Conservation (phyloP, 2,329 filamentous ascomycete genomes). For the Penicillium sp. region DNA sequence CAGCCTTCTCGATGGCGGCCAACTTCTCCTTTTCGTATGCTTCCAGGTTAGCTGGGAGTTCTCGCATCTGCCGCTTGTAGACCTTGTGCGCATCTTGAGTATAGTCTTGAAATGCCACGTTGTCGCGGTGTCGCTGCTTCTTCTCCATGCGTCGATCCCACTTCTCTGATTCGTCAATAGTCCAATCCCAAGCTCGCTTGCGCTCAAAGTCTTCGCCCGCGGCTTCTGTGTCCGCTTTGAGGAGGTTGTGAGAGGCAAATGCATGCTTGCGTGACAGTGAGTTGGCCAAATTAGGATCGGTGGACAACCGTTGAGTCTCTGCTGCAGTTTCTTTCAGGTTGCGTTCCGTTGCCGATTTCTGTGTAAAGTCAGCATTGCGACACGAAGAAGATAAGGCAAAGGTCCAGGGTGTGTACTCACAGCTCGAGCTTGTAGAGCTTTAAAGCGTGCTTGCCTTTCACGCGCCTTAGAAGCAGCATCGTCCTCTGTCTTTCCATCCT, state of each 20-base stretch:
- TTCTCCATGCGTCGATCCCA: conserved; percentile 92
- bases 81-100: conserved; percentile 82
- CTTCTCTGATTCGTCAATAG: conserved; percentile 84
- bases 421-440: conserved; percentile 77
- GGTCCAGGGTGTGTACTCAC: conserved; percentile 32
- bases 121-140: conserved; percentile 75
- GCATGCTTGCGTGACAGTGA: conserved; percentile 82
- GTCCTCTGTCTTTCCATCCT: conserved; percentile 18
- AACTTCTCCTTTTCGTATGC: conserved; percentile 86
- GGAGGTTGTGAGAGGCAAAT: conserved; percentile 84
- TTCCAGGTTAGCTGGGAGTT: conserved; percentile 73
- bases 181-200: conserved; percentile 99
- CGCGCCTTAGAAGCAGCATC: conserved; percentile 38
- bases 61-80: conserved; percentile 85
- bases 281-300: conserved; percentile 73
- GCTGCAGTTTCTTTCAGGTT: conserved; percentile 82
- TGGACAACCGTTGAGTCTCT: conserved; percentile 75
- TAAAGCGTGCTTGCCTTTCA: conserved; percentile 78
- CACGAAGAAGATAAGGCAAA: too few relatives aligned
- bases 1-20: conserved; percentile 78
- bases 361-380: conserved; percentile 19
- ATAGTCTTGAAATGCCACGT: conserved; percentile 89
- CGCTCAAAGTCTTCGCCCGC: conserved; percentile 91
- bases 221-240: conserved; percentile 86
- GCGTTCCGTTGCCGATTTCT: conserved; percentile 44